Evolutionary conservation across 257 asterid species (phyloP), one percentile per base, ranked within the genome.

Genomic region (Oldenlandia corymbosa): DNA sequence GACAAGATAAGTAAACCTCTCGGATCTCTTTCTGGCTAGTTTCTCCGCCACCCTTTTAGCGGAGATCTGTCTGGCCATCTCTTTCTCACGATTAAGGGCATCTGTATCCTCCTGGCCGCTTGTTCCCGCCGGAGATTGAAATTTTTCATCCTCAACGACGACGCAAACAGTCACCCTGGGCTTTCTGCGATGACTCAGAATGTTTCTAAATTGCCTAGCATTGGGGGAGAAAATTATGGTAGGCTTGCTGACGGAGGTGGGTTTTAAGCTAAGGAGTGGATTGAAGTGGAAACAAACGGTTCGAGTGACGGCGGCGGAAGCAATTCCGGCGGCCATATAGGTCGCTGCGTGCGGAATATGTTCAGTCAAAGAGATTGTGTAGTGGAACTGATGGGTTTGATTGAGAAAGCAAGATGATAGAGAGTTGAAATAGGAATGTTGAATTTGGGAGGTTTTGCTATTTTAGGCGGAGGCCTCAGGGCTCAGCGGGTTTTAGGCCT

Each of bases 21-120:
- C 99, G 24, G 96, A 85, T 70, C 45, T 81, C 85, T 90, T 93
- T 78, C 88, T 78, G 59, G 84, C 95, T 69, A 80, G 30, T 68
- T 81, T 92, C 76, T 81, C 88, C 62, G 75, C 84, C 70, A 79
- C 68, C 37, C 77, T 62, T 10, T 67, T 64, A 14, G 66, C 66
- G 26, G 77, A 53, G 42, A 70, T 70, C 66, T 73, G 78, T 66
- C 59, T 66, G 65, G 63, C 84, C n/a, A 69, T 52, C 58, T 63
- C 80, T 13, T 36, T 78, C 23, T 68, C 87, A 9, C 30, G 71
- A 20, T 70, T 76, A 48, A 41, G 51, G 31, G 68, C 77, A 45
- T 46, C 47, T 27, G 34, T 73, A 37, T 11, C 63, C 42, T 61
- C 69, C n/a, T 23, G n/a, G n/a, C n/a, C 56, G 55, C 50, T 50